phyloP scores from a whole-genome alignment of 2,329 filamentous ascomycete species.

The Fusarium paranaense region DNA sequence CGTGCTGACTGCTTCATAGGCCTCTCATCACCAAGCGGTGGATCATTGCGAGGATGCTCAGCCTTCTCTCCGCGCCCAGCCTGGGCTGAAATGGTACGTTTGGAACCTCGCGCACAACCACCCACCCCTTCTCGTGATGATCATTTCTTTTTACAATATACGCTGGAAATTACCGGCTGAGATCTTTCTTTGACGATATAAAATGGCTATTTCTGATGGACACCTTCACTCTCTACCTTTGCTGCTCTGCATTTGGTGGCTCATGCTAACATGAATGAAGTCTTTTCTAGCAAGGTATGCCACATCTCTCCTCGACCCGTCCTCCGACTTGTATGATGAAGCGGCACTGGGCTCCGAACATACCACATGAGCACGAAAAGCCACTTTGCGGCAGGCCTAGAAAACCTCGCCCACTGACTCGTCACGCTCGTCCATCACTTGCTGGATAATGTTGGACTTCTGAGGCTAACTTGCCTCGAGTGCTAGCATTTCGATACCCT shows the following conservation, averaged over 20 bases:
- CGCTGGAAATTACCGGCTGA: constrained; percentile 98
- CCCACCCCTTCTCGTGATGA: constrained; percentile 60
- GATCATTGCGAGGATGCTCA: constrained; percentile 40
- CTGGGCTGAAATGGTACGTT: constrained; percentile 48
- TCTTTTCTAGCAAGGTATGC: constrained; percentile 50
- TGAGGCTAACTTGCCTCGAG: constrained; percentile 39
- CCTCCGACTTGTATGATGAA: constrained; percentile 75
- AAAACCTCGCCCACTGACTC: constrained; percentile 99
- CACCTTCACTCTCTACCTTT: constrained; percentile 13
- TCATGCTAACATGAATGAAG: constrained; percentile 48
- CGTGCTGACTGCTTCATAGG: constrained; percentile 45
- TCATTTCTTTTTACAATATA: constrained; percentile 73
- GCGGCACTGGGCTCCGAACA: constrained; percentile 96
- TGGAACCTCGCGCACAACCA: not conserved
- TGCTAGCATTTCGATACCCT: constrained; percentile 22
- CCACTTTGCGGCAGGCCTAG: constrained; percentile 98
- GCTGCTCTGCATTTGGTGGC: constrained; percentile 16
- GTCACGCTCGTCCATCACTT: constrained; percentile 24
- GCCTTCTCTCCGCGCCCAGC: not conserved
- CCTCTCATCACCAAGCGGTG: constrained; percentile 44
- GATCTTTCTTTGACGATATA: constrained; percentile 79
- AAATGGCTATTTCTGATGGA: constrained; percentile 87
- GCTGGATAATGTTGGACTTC: constrained; percentile 13
- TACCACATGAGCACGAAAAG: constrained; percentile 79
- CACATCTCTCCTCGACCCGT: constrained; percentile 20